Evolutionary conservation across 2,329 filamentous ascomycete species (phyloP).

Genomic region (Pseudogymnoascus sp.): DNA sequence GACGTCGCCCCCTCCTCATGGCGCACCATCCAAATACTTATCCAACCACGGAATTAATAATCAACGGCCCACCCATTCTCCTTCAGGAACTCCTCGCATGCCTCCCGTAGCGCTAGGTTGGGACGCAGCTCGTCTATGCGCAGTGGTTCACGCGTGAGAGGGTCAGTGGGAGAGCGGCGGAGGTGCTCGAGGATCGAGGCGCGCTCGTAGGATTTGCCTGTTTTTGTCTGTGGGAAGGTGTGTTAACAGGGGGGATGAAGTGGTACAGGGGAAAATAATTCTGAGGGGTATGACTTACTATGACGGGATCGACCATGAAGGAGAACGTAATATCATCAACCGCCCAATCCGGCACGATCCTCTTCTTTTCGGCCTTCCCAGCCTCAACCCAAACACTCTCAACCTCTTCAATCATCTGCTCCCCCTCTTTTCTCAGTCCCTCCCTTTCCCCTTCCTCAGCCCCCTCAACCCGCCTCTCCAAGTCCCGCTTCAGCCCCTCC

Average conservation of each 20-base stretch:
- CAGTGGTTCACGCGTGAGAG: constrained; percentile 72
- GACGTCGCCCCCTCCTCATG: neutral
- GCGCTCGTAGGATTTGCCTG: constrained; percentile 84
- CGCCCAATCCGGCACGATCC: constrained; percentile 65
- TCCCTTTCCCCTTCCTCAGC: constrained; percentile 37
- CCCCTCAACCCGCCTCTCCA: constrained; percentile 45
- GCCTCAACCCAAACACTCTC: constrained; percentile 42
- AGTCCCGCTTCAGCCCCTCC: constrained; percentile 35
- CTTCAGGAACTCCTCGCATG: constrained; percentile 76
- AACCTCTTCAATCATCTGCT: constrained; percentile 22
- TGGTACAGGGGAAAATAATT: neutral
- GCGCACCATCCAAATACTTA: neutral
- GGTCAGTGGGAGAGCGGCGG: constrained; percentile 66
- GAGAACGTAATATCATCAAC: constrained; percentile 70
- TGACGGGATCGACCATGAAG: constrained; percentile 61
- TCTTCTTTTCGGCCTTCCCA: constrained; percentile 34
- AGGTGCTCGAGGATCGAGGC: constrained; percentile 80
- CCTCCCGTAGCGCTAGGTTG: constrained; percentile 73
- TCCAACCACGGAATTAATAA: constrained; percentile 48
- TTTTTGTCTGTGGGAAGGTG: constrained; percentile 52
- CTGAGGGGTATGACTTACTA: constrained; percentile 25
- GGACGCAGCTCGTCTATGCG: constrained; percentile 62
- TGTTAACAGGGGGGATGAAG: neutral
- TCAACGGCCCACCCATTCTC: constrained; percentile 90
- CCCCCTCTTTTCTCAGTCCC: constrained; percentile 34